Percentiles rank a stretch among this genome's conserved stretches.
Conservation (phyloP, 768 basidiomycete genomes). For the Psilocybe sp. region DNA sequence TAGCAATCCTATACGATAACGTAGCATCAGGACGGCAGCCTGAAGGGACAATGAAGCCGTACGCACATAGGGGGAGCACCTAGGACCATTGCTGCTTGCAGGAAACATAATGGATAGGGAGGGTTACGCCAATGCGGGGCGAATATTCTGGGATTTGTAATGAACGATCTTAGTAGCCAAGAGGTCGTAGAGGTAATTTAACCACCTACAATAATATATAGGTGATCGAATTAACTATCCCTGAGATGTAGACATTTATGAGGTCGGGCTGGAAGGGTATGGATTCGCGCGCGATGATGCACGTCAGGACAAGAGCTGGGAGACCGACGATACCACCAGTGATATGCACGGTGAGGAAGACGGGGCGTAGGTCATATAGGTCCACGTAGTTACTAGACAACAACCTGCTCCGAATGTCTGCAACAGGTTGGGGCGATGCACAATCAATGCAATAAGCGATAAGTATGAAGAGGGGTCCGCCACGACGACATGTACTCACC, state of each 20-base stretch:
- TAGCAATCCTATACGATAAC: constrained; percentile 16
- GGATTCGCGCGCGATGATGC: constrained; percentile 35
- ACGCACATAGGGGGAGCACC: constrained; percentile 53
- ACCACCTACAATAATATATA: constrained; percentile 48
- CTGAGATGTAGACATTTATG: constrained; percentile 56
- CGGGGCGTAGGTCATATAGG: constrained; percentile 22
- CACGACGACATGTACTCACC: too few relatives aligned
- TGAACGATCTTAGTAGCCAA: not conserved
- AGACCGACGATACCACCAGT: constrained; percentile 52
- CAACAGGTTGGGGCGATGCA: too few relatives aligned
- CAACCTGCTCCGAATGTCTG: not conserved
- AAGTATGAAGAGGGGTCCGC: too few relatives aligned
- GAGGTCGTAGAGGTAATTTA: not conserved
- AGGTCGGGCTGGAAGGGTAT: constrained; percentile 47
- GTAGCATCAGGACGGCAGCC: not conserved
- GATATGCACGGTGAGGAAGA: constrained; percentile 46
- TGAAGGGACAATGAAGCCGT: not conserved
- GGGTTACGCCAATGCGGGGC: constrained; percentile 16
- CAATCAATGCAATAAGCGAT: too few relatives aligned
- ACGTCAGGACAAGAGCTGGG: constrained; percentile 45
- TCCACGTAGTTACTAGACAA: not conserved
- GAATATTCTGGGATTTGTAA: constrained; percentile 9
- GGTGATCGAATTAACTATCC: constrained; percentile 52
- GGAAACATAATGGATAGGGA: constrained; percentile 36
- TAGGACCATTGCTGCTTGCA: constrained; percentile 51